Evolutionary conservation across 2,329 filamentous ascomycete species (phyloP), one percentile per base, ranked within the genome.

Genomic region (Stagonosporopsis cucurbitacearum): DNA sequence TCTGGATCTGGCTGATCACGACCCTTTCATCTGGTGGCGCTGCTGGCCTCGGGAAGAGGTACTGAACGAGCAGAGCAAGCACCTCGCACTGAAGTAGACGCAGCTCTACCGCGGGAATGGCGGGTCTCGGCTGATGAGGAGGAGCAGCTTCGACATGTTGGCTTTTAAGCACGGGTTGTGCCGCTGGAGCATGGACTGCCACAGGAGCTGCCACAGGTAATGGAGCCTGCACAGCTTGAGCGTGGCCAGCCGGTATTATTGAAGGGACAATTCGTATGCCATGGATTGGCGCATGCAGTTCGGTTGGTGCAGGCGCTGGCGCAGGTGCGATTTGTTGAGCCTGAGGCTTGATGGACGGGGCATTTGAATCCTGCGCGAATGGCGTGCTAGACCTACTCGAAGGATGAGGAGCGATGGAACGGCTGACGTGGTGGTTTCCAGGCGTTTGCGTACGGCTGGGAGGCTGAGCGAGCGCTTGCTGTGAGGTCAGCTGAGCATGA

Each of bases 51-150:
- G 70, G 70, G 35, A 68, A 72, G 37, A 74, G 55, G 44, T 66
- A 74, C 13, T 70, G 68, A 40, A 74, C 61, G 15, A 74, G 63
- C 4, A 60, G 47, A n/a, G 65, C 67, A 6, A 72, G 67, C 5
- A 72, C 66, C 56, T 74, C 72, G 49, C 66, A 74, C 52, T 74
- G 71, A 1, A 71, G 58, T 11, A 73, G 54, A 12, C 66, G 60
- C 28, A 71, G 39, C 20, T 71, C 68, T 6, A 57, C 28, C 4
- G 57, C 56, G 6, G 57, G 36, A 9, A 58, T 42, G 4, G 50
- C 36, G 4, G 59, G 57, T 20, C 60, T 42, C 15, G 52, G 22
- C n/a, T 53, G 19, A 7, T 60, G 61, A 12, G 35, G 42, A 33
- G 43, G 53, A 17, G 50, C 39, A 6, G 54, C 41, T 28, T 72